Evolutionary conservation across 2,329 filamentous ascomycete genomes (phyloP).

Genomic region (Fusarium buxicola): DNA sequence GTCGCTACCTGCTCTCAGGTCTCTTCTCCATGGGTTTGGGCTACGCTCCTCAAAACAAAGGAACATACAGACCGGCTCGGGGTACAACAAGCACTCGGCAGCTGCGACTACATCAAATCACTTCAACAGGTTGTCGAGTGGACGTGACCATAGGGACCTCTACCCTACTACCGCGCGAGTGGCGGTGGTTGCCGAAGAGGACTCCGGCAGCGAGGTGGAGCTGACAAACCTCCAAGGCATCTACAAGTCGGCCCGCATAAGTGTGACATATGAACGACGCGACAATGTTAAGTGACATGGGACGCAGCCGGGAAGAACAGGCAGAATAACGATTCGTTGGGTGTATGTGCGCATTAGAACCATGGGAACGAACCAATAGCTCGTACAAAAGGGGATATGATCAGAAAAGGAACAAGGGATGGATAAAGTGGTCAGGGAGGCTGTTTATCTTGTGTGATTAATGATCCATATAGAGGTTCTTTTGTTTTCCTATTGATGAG

Average conservation of each 20-base stretch:
- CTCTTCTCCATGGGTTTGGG: constrained; percentile 31
- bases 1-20: constrained; percentile 36
- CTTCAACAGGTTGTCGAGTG: constrained; percentile 38
- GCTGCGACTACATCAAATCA: constrained; percentile 20
- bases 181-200: constrained; percentile 26
- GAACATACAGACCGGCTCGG: constrained; percentile 28
- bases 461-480: neutral
- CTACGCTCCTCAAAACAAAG: constrained; percentile 30
- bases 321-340: neutral
- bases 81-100: constrained; percentile 27
- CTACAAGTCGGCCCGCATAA: constrained; percentile 41
- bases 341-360: neutral
- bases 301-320: neutral
- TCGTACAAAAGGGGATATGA: neutral
- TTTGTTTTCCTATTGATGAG: neutral
- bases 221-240: constrained; percentile 37
- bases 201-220: constrained; percentile 41
- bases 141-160: constrained; percentile 25
- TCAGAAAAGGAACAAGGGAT: neutral
- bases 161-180: constrained; percentile 26
- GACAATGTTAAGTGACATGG: constrained; percentile 16
- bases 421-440: neutral
- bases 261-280: constrained; percentile 34
- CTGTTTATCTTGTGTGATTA: neutral
- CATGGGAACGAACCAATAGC: neutral